Evolutionary conservation across 371 early-diverging fungal genomes (phyloP), one percentile per base, ranked within the genome.

Genomic region (Parasitella parasitica): DNA sequence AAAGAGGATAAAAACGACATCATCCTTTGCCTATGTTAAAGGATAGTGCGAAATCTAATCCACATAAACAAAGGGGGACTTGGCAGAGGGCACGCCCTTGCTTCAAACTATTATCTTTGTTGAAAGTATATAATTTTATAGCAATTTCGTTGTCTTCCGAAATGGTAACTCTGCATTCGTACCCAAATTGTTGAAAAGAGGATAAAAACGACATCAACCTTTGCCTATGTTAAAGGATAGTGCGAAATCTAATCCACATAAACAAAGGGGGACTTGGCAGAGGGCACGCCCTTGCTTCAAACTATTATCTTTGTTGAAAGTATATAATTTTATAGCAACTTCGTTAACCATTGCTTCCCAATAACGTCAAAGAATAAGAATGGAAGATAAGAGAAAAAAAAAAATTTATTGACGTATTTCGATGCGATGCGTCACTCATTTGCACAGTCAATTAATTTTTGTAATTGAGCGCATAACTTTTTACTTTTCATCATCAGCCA

Each of bases 71-170:
- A 59, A 59, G 59, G 2, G 28, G 13, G 59, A 50, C 59, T 59
- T 59, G 59, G 51, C 50, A 59, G 59, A 59, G 59, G 59, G 59
- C 2, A 49, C 59, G 24, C 3, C 0, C 6, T 9, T 49, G 59
- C 59, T 36, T 58, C 59, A 58, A 58, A 49, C 50, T 37, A 49
- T 58, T 49, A 49, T 58, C 59, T 50, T 0, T 58, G 50, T 57
- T 57, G 57, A 57, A 57, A 57, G 57, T 46, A 18, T 57, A 57
- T 58, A 49, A 13, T 35, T 58, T 58, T 58, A 58, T 58, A 50
- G 59, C 59, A 58, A 35, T n/a, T 58, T 24, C 59, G 54, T 53
- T 46, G n/a, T n/a, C n/a, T 30, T 30, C 32, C 4, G 32, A 4
- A 30, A 30, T 30, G 8, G 32, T 30, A 30, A 30, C 32, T 30